Evolutionary conservation across 1,284 basidiomycete species (phyloP), one percentile per base, ranked within the genome.

Genomic region (Ceratobasidium sp.): DNA sequence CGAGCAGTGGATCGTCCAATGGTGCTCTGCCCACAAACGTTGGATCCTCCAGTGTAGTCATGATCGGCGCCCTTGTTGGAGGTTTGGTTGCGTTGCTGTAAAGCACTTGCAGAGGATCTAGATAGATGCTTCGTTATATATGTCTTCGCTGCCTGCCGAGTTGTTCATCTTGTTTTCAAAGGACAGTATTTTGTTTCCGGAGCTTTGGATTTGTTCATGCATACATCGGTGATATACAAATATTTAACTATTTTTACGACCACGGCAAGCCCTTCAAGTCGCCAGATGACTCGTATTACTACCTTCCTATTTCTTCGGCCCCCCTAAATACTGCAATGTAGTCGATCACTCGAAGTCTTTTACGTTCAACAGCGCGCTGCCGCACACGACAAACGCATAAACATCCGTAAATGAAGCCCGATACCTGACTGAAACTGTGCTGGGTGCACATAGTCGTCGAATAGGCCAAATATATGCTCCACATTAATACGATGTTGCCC

Each of bases 11-110:
- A 4, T 16, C 66, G 3, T 38, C 40, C 66, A 70, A 33, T 54
- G 56, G 56, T 11, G 66, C 54, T 12, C 0, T 33, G 12, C 30
- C 66, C 7, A 44, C 28, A 21, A 48, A 28, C 30, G 30, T 48
- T 18, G 54, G 54, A 18, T 33, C 59, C n/a, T 40, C 42, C 18
- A 40, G 66, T 30, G 40, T 28, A 23, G 64, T 33, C 56, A 42
- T 70, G 23, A 30, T 59, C 18, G 38, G 66, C 9, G 42, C 44
- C 4, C 23, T 70, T 8, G 54, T 70, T 18, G 66, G 42, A 14
- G 66, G 66, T n/a, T 14, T 58, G n/a, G 42, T 70, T 38, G 66
- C 66, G 12, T 70, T 59, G 54, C 66, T 70, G 2, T 70, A 33
- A 23, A 8, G 36, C 30, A 28, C 12, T 12, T 53, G n/a, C 21